Base-by-base conservation (phyloP, 495 filamentous ascomycete genomes). In the Poronia punctata region DNA sequence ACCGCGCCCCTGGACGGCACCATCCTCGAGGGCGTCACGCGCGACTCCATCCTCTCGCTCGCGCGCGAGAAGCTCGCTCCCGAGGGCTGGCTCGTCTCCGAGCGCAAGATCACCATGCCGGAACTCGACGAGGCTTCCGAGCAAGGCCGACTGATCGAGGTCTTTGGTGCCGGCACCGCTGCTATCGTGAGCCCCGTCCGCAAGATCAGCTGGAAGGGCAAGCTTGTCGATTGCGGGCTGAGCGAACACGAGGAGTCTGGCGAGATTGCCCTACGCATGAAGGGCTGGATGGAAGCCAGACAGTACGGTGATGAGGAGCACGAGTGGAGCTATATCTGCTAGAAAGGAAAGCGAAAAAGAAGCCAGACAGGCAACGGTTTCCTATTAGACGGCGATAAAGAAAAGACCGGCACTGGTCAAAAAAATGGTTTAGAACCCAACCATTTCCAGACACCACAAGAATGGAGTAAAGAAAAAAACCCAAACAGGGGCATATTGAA, bases 1-100 rank as follows among this genome's bases (percentile, higher is more conserved):
- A 98, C 92, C 12, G 85, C 90, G 34, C 90, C 92, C 38, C 70
- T 98, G 15, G 92, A 97, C 59, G 92, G 93, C 19, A 98, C 88
- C n/a, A 97, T 98, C 46, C 73, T 98, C 20, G 86, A 93, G 54
- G 92, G 92, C 51, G 87, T 98, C 10, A 95, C 87, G 11, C 72
- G 92, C 46, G 89, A 96, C 59, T 89, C 83, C 8, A 78, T 98
- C 5, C 71, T 98, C 7, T 64, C 68, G 2, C 80, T 98, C 10
- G 92, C 90, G 24, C 71, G 81, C 12, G 90, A 97, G 70, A 70
- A 79, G 56, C 71, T 98, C 4, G 75, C 50, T 7, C 82, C 82
- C n/a, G 72, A 94, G 63, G 92, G 92, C 26, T 97, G 90, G 92
- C 73, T 71, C 30, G 74, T 98, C 30, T 72, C 68, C 14, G 93